Evolutionary conservation across 768 basidiomycete species (phyloP).

Genomic region (Auriculariales sp.): DNA sequence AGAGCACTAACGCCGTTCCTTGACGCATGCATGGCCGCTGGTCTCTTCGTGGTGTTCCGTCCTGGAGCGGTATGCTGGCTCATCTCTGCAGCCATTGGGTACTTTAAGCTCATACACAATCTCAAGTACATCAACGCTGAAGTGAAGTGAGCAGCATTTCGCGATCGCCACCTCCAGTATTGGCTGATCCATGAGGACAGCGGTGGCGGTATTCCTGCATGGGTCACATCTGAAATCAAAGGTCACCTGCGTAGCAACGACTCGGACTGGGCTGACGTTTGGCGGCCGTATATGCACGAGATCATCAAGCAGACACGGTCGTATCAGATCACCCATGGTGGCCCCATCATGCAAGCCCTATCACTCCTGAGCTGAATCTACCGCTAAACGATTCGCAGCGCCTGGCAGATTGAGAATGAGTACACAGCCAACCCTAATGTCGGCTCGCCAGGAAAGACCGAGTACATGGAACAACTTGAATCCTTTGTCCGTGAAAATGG

Average conservation of each 20-base stretch:
- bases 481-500: constrained; percentile 34
- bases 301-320: constrained; percentile 45
- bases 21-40: constrained; percentile 57
- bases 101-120: neutral
- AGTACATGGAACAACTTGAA: constrained; percentile 54
- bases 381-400: neutral
- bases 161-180: neutral
- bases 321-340: constrained; percentile 57
- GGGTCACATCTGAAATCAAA: constrained; percentile 55
- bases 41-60: constrained; percentile 66
- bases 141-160: neutral
- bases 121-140: constrained; percentile 47
- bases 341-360: constrained; percentile 43
- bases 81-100: neutral
- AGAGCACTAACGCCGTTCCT: constrained; percentile 56
- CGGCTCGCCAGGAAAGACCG: constrained; percentile 20
- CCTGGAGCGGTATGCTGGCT: constrained; percentile 32
- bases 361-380: neutral
- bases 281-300: constrained; percentile 56
- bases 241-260: constrained; percentile 61
- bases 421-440: constrained; percentile 34
- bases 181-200: constrained; percentile 42
- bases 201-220: constrained; percentile 57
- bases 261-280: constrained; percentile 52
- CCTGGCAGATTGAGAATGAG: constrained; percentile 48